Base-by-base conservation (phyloP, 2,329 filamentous ascomycete genomes). In the Ophiostoma sp. region DNA sequence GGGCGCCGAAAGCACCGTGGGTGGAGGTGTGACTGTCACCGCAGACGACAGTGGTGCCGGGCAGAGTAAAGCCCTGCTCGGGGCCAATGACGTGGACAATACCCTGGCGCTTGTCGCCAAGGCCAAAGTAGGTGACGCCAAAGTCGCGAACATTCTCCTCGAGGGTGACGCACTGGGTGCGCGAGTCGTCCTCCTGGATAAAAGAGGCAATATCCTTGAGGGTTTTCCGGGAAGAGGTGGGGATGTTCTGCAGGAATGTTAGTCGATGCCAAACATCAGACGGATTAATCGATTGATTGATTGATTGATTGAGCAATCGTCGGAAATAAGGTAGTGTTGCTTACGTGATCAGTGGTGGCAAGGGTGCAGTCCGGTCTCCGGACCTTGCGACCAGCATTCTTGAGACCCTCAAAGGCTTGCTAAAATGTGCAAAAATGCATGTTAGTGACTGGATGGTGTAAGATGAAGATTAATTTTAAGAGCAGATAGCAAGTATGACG, bases 71-170 rank as follows among this genome's bases (percentile, higher is more conserved):
- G 75, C 95, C 95, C 81, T 99, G 95, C 84, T 99, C 95, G 57
- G 95, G 95, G 48, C 95, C 95, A 76, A 99, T 98, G 77, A 99
- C 92, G 82, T 99, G 95, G 71, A 98, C 95, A 76, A 99, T 99
- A 75, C 95, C 95, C 82, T 99, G 95, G 74, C 95, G 90, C 86
- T 95, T 96, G 82, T 98, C 94, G 75, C 90, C 92, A 73, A 99
- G 89, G 73, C 95, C 95, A 78, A 99, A 99, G 83, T 97, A 98
- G 79, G 94, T 97, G 77, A 99, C 86, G 77, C 92, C 93, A 79
- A 97, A 98, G 74, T 94, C 92, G 83, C 94, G 95, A 76, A 99
- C 94, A 77, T 99, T 99, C 76, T 97, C 90, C 83, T 99, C 95
- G 73, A 99, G 89, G 57, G 95, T 98, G 77, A 94, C 89, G 81